A percentile compares a stretch with the other conserved stretches of the same genome.
Conservation (phyloP, 2,329 filamentous ascomycete species). For the Aspergillus sp. region DNA sequence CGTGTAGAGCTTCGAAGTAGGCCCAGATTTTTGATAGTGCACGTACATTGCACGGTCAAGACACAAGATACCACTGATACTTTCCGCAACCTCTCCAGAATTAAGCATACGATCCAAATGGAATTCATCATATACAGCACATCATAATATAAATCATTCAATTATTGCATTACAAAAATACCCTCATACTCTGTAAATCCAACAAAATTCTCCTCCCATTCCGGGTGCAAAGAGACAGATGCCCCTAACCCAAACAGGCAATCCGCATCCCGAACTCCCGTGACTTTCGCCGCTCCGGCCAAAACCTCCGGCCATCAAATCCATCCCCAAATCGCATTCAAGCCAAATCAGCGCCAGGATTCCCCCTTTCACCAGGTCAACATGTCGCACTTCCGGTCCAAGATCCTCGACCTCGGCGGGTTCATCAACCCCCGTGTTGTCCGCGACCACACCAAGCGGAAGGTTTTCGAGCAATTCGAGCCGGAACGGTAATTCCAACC, state of each 20-base stretch:
- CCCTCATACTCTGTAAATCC: neutral
- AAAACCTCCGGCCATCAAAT: constrained; percentile 11
- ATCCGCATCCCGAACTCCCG: neutral
- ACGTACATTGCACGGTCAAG: neutral
- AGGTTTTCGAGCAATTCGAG: constrained; percentile 84
- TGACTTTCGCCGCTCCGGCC: constrained; percentile 27
- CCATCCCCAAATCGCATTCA: neutral
- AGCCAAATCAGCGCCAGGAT: neutral
- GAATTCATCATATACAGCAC: neutral
- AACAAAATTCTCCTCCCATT: neutral
- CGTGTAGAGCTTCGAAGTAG: neutral
- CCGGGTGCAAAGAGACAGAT: neutral
- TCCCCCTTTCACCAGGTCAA: constrained; percentile 33
- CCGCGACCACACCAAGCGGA: constrained; percentile 95
- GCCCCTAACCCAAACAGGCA: constrained; percentile 4
- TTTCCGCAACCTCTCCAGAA: neutral
- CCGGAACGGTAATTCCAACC: constrained; percentile 69
- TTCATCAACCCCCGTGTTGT: constrained; percentile 85
- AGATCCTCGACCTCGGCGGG: constrained; percentile 85
- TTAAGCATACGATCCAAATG: neutral
- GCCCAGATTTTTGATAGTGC: neutral
- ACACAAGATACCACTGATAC: neutral
- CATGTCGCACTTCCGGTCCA: constrained; percentile 85
- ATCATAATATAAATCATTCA: neutral
- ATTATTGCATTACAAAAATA: neutral